Percentiles rank a stretch among this genome's conserved stretches.
Conservation (phyloP, 768 basidiomycete genomes). For the Leccinum arenicola region DNA sequence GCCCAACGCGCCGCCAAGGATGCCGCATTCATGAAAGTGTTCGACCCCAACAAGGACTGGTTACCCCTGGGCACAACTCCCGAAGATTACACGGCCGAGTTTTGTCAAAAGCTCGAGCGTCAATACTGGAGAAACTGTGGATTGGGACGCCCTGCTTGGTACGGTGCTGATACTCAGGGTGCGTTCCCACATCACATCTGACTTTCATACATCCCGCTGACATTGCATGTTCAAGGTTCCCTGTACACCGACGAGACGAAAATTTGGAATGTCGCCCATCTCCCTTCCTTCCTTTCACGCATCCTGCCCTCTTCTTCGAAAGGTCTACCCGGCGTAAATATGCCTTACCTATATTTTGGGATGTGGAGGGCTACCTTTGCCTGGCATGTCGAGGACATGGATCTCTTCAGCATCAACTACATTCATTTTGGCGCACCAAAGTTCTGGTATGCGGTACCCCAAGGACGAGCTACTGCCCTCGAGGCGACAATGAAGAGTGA, state of each 20-base stretch:
- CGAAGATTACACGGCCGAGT: constrained; percentile 83
- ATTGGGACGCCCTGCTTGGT: constrained; percentile 90
- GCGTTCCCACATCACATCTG: constrained; percentile 24
- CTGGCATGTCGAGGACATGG: constrained; percentile 99
- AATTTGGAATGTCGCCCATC: constrained; percentile 91
- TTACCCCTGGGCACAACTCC: constrained; percentile 69
- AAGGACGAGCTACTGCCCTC: constrained; percentile 75
- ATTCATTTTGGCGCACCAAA: constrained; percentile 98
- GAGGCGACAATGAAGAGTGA: constrained; percentile 87
- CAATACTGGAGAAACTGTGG: constrained; percentile 92
- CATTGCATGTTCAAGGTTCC: constrained; percentile 42
- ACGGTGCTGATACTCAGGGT: constrained; percentile 96
- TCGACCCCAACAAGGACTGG: constrained; percentile 76
- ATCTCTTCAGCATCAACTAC: constrained; percentile 97
- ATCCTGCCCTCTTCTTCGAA: constrained; percentile 65
- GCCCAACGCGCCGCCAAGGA: constrained; percentile 45
- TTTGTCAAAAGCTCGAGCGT: constrained; percentile 84
- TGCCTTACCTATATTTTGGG: constrained; percentile 96
- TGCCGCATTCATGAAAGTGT: constrained; percentile 60
- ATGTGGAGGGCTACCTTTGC: constrained; percentile 99
- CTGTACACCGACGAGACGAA: constrained; percentile 74
- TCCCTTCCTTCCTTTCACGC: constrained; percentile 83
- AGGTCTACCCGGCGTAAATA: constrained; percentile 91
- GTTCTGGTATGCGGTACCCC: constrained; percentile 96
- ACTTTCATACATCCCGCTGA: not conserved